Base-by-base conservation (phyloP, 2,329 filamentous ascomycete genomes). In the Ophiocordyceps polyrhachis-furcata region DNA sequence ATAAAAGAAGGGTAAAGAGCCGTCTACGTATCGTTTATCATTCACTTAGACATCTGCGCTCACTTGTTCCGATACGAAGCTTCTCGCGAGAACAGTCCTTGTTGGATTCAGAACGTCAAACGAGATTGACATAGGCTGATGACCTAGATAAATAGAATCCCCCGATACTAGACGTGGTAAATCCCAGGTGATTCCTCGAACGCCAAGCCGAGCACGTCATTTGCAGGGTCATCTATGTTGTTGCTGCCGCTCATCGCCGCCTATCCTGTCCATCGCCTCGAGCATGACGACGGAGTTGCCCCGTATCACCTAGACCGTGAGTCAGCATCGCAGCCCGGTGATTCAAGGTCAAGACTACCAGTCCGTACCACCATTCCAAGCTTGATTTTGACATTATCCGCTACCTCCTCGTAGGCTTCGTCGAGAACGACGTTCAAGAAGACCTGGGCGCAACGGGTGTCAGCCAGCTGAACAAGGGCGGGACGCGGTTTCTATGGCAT, bases 281-380 rank as follows among this genome's bases (percentile, higher is more conserved):
- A 98, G 76, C 89, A 98, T 95, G 46, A 98, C 88, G 23, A 98
- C 88, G 2, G 89, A 94, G 67, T 98, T 98, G 51, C 91, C 91
- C 54, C 93, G 84, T 57, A 98, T 95, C 51, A 95, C 83, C 82
- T 87, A 6, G 23, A 3, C 3, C 9, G n/a, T 1, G 40, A 5
- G 20, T 47, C 21, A 47, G 46, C 29, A 25, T 23, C 12, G 23
- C 19, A 21, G 21, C 14, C 35, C 3, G 9, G n/a, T n/a, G 5
- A 15, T 20, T 13, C 38, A 23, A 11, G 20, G 9, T 41, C 38
- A 6, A 23, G 4, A 9, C 20, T 12, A 1, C 38, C 6, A 12
- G 38, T 42, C 73, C 81, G 51, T 76, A 87, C 89, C 49, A 93
- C 84, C 82, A 93, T 94, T 60, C 91, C 91, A 48, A 96, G 73